A percentile compares a stretch with the other conserved stretches of the same genome.
Conservation (phyloP, 2,329 filamentous ascomycete species). For the Monosporascus sp. region DNA sequence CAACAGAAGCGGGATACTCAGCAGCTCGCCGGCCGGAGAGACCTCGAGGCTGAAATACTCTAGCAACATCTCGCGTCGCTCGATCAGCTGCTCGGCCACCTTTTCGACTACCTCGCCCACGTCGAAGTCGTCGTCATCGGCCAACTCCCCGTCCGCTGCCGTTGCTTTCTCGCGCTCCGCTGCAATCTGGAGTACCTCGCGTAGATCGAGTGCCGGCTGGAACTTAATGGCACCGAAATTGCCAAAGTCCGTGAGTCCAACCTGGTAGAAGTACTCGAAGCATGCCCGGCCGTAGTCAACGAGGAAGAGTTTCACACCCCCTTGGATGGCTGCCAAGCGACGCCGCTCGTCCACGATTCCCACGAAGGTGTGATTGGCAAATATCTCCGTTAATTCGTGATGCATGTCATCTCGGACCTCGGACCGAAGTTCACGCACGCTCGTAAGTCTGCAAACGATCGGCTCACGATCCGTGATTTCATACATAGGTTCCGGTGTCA, state of each 20-base stretch:
- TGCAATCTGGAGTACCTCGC: conserved; percentile 66
- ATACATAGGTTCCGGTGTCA: conserved; percentile 47
- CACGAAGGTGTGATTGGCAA: conserved; percentile 86
- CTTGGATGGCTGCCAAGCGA: conserved; percentile 87
- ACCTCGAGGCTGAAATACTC: conserved; percentile 93
- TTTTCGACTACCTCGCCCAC: conserved; percentile 60
- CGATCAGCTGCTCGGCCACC: conserved; percentile 65
- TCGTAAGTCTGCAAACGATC: conserved; percentile 70
- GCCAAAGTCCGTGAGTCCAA: conserved; percentile 90
- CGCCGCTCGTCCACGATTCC: conserved; percentile 84
- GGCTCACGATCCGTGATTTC: conserved; percentile 65
- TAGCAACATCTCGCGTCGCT: conserved; percentile 75
- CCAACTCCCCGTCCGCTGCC: conserved; percentile 21
- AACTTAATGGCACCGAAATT: conserved; percentile 88
- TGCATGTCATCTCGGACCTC: conserved; percentile 79
- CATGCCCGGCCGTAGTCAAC: conserved; percentile 86
- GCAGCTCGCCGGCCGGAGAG: conserved; percentile 68
- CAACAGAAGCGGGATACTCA: conserved; percentile 75
- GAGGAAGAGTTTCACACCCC: conserved; percentile 85
- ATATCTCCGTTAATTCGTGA: conserved; percentile 78
- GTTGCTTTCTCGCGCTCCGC: conserved; percentile 64
- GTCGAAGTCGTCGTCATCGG: conserved; percentile 54
- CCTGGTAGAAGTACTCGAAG: conserved; percentile 91
- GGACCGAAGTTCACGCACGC: conserved; percentile 77
- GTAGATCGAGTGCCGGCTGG: conserved; percentile 66